Conservation (phyloP, 2,329 filamentous ascomycete genomes). For the Diaporthe caulivora region DNA sequence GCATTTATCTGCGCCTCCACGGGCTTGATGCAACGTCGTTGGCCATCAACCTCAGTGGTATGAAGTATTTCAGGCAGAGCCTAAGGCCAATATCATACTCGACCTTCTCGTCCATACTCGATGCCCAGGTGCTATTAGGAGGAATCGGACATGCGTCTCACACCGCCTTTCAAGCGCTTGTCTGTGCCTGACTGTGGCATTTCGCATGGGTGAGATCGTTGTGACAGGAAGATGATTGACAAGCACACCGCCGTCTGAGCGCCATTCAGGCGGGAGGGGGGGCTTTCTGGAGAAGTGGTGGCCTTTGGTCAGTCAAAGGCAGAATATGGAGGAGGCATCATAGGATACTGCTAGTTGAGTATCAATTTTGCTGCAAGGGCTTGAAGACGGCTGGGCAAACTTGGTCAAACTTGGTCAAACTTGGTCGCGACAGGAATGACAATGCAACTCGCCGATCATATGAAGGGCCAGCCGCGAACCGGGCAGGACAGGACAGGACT, state of each 20-base stretch:
- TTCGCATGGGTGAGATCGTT: not conserved
- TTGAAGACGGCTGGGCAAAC: not conserved
- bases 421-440: slow-evolving; percentile 14
- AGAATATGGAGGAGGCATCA: slow-evolving; percentile 15
- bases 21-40: slow-evolving; percentile 8
- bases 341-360: slow-evolving; percentile 34
- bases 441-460: slow-evolving; percentile 12
- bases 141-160: not conserved
- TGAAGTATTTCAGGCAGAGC: slow-evolving; percentile 14
- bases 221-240: not conserved
- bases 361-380: slow-evolving; percentile 25
- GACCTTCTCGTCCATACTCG: slow-evolving; percentile 12
- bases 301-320: not conserved
- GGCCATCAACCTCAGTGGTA: slow-evolving; percentile 16
- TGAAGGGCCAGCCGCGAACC: slow-evolving; percentile 7
- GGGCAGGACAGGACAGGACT: not conserved
- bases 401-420: slow-evolving; percentile 11
- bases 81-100: not conserved
- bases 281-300: not conserved
- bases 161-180: not conserved
- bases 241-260: slow-evolving; percentile 7
- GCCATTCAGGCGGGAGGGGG: slow-evolving; percentile 14
- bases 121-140: not conserved
- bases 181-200: not conserved
- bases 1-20: not conserved